Evolutionary conservation across 2,329 filamentous ascomycete genomes (phyloP), one percentile per base, ranked within the genome.

Genomic region (Phaeosphaeriaceae sp.): DNA sequence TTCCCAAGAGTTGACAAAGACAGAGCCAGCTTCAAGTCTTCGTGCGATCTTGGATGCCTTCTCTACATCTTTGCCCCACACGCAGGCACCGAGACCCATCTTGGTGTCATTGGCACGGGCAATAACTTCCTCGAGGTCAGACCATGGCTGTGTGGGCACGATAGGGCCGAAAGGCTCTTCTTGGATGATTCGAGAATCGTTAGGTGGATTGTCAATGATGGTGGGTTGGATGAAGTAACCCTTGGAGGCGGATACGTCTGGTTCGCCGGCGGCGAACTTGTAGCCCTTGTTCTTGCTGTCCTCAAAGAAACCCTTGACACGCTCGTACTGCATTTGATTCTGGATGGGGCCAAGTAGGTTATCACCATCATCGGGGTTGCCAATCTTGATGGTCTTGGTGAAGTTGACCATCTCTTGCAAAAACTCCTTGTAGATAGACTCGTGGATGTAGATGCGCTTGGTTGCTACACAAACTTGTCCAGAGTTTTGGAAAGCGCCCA

Each of bases 101-200:
- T 76, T 74, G 21, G 74, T 77, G 57, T 76, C 67, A 67, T 84
- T 84, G 30, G 75, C 60, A 64, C 74, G 69, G 64, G 75, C 42
- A 74, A 76, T 50, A 77, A 80, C 74, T 80, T 71, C 68, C 12
- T 69, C 70, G 52, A 89, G 85, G 21, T 81, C 77, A 0, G 74
- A 76, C 84, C 85, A 90, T n/a, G 78, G 80, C 50, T 88, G 66
- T 13, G 88, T 74, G 0, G 87, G 86, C 1, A 88, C 77, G 20
- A 89, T 84, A 0, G 87, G 87, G 18, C 81, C 84, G 59, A 87
- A 87, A 6, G 83, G 81, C 66, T 87, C 84, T 59, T 87, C 84
- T 29, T 76, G 71, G 23, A 86, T 83, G 28, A 87, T 76, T 32
- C 78, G 73, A 2, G 82, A 81, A 42, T 80, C 74, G 59, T 85